Conservation (phyloP, 1,284 basidiomycete species). For the Trametes pubescens region DNA sequence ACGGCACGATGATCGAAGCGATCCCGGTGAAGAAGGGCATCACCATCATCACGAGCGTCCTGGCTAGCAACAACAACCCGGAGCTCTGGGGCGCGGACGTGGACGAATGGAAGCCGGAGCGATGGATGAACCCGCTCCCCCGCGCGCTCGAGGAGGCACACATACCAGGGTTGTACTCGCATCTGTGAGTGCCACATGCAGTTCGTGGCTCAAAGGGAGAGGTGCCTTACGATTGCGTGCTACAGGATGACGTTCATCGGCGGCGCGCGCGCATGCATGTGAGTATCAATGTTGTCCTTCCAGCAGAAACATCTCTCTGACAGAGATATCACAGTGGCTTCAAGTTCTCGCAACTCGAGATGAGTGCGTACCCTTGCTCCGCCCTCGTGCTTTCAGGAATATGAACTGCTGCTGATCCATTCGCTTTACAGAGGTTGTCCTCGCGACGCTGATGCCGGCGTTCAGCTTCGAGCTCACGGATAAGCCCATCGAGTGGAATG, state of each 20-base stretch:
- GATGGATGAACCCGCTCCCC: constrained; percentile 40
- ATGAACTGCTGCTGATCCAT: neutral
- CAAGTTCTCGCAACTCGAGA: constrained; percentile 47
- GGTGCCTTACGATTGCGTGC: neutral
- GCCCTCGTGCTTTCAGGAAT: neutral
- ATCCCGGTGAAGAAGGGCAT: constrained; percentile 35
- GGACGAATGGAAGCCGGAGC: constrained; percentile 53
- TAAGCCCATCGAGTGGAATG: constrained; percentile 35
- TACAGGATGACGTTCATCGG: constrained; percentile 43
- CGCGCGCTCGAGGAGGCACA: constrained; percentile 26
- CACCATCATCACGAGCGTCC: constrained; percentile 38
- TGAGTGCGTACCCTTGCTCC: constrained; percentile 40
- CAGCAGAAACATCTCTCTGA: neutral
- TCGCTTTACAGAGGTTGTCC: constrained; percentile 2
- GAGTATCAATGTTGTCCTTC: constrained; percentile 10
- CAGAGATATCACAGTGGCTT: constrained; percentile 37
- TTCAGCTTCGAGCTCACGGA: constrained; percentile 29
- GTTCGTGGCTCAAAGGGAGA: neutral
- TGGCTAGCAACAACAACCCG: constrained; percentile 52
- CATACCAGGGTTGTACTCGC: constrained; percentile 11
- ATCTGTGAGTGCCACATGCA: neutral
- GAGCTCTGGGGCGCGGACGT: constrained; percentile 66
- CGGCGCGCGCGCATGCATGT: constrained; percentile 45
- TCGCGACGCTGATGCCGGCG: constrained; percentile 11
- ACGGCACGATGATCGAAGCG: constrained; percentile 1